Base-by-base conservation (phyloP, 140 eudicot species). In the Cichorium intybus region DNA sequence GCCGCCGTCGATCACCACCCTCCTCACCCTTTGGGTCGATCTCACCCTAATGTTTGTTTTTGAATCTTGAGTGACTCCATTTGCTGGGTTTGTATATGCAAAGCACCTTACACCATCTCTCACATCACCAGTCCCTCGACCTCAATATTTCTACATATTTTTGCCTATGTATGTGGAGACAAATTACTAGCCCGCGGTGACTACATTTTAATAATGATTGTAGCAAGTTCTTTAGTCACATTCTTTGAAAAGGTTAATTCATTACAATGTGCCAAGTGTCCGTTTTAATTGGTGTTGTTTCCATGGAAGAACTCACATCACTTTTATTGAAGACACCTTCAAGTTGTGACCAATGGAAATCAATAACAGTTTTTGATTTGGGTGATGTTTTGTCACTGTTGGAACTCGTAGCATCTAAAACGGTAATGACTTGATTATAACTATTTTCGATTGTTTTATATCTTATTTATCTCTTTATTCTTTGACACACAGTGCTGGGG, bases 401-500 rank as follows among this genome's bases (percentile, higher is more conserved):
- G 85, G 98, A 92, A 84, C 70, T 88, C 63, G 64, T 82, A 37
- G 87, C 96, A 65, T 68, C 86, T 24, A 69, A 53, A 57, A 92
- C 83, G 98, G 98, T 92, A 90, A 63, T 62, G 27, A 50, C 16
- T 50, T 66, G 24, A 24, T 29, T 23, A 24, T 47, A 10, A 26
- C 10, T 50, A 50, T 7, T 5, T 17, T 52, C 14, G 10, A 28
- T 16, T 23, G 26, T 28, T 55, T 12, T 10, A 24, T 10, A 23
- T 21, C 4, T 57, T 27, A 21, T 68, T 37, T 12, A 27, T 8
- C 49, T 64, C 22, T 56, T 60, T 57, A 4, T 49, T 34, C 29
- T n/a, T 39, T 66, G 71, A 65, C 48, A 57, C 73, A 78, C 95
- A 88, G 96, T 66, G 56, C 58, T 88, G 96, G 95, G 77, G 66